Evolutionary conservation across 1,139 yeast species (phyloP), one percentile per base, ranked within the genome.

Genomic region (Debaryomycetaceae sp.): DNA sequence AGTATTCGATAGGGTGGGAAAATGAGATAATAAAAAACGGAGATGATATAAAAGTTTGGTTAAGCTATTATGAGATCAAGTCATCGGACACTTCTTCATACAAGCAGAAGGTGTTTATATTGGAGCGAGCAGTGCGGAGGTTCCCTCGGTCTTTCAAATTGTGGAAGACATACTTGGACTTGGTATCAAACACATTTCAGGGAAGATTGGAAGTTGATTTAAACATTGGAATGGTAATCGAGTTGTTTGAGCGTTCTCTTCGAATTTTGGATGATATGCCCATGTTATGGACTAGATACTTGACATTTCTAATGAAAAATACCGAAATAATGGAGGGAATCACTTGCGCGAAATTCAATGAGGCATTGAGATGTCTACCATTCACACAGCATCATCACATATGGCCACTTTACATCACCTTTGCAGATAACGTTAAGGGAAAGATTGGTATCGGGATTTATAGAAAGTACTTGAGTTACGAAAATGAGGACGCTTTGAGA

Each of bases 371-470:
- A 41, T 52, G 63, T 5, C 50, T 84, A 5, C 78, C 84, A 0
- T 46, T 74, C 9, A 59, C 74, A 0, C 77, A 76, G 28, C 95
- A 86, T 55, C 59, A 59, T 6, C 49, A 63, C 17, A 62, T 87
- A 3, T 88, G 96, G 96, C 74, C 75, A 0, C 40, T 70, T 19
- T 81, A 73, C 50, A 51, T 81, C 17, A 51, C 61, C 24, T 82
- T 79, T 63, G 86, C 83, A 1, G 67, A 72, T 19, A 35, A 34
- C 0, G 61, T 73, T 16, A 75, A 78, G 8, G 79, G 77, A 1
- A 35, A 41, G 3, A 70, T 79, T 0, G 73, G 69, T 13, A 59
- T 65, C 30, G 37, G 48, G 17, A 56, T 82, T 4, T 77, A 77
- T 63, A 47, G 55, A 41, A 62, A 81, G 45, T 75, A 74, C 51